A percentile compares a stretch with the other conserved stretches of the same genome.
These are phyloP conservation scores for Pyrenophora teres DNA, from an alignment of 2,329 filamentous ascomycete genomes.

Conservation along the genomic window DNA sequence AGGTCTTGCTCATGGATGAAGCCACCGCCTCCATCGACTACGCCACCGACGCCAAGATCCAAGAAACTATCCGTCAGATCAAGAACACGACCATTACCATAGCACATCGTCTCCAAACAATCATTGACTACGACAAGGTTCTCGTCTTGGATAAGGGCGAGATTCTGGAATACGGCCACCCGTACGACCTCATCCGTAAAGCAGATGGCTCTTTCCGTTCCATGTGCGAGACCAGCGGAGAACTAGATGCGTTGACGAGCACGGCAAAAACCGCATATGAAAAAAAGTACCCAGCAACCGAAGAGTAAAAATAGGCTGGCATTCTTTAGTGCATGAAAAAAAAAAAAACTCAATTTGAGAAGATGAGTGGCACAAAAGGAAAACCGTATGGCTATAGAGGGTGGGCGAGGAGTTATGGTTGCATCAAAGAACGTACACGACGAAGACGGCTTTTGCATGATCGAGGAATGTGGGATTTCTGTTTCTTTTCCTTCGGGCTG, in stretches of 20 bases:
- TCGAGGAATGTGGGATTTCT: neutral
- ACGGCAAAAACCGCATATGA: conserved; percentile 59
- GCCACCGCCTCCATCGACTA: conserved; percentile 98
- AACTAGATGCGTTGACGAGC: conserved; percentile 59
- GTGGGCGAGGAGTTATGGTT: neutral
- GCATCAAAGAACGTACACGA: neutral
- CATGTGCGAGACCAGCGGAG: conserved; percentile 72
- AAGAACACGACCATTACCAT: conserved; percentile 94
- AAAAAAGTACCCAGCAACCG: neutral
- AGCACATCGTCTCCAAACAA: conserved; percentile 92
- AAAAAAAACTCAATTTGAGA: too few species aligned
- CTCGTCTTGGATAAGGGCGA: conserved; percentile 87
- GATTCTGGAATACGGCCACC: conserved; percentile 89
- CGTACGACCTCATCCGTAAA: conserved; percentile 70
- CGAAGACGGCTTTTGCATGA: neutral
- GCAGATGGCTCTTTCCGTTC: conserved; percentile 67
- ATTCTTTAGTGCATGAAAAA: neutral
- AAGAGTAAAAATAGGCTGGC: neutral
- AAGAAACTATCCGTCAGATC: conserved; percentile 92
- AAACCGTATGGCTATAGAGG: neutral
- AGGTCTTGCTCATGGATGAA: conserved; percentile 98
- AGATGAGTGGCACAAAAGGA: neutral
- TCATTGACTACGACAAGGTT: conserved; percentile 98
- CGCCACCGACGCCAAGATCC: conserved; percentile 91
- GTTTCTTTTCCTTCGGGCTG: neutral